Base-by-base conservation (phyloP, 2,329 filamentous ascomycete genomes). In the Pseudocercospora macadamiae region DNA sequence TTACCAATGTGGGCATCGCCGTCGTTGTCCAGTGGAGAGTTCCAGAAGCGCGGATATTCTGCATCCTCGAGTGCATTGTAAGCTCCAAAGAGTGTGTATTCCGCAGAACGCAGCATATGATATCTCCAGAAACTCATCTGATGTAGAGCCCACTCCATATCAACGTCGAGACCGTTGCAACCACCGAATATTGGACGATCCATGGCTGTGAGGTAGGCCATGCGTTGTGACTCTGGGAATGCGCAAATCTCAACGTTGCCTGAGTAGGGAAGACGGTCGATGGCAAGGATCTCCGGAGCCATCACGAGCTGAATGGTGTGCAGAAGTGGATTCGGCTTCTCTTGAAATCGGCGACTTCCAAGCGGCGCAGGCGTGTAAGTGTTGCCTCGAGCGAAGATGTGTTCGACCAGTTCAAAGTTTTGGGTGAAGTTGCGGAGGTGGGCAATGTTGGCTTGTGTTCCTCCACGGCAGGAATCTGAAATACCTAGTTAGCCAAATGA, bases 41-140 rank as follows among this genome's bases (percentile, higher is more conserved):
- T 19, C 68, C 68, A 71, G 55, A 73, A 70, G n/a, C 73, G 73
- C 10, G 80, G 80, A 53, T 68, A 72, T 42, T 81, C 73, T 19
- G 66, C 44, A 0, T 49, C 45, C 1, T 71, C 64, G 6, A 83
- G 71, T 3, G 70, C 67, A 4, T 63, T 54, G 61, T 78, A 78
- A 2, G 69, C 68, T 7, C 69, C 54, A 47, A 67, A 71, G 2
- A 82, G 68, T 0, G 76, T 73, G 19, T 68, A 65, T n/a, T 77
- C 74, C 3, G 71, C 71, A 7, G 69, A 47, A 6, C 66, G 66
- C 37, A 75, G 75, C 67, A 83, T 75, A 61, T 84, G 80, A 49
- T 78, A 76, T 45, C 78, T 78, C 72, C 83, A 84, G 73, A 83
- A 84, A 60, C 82, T 82, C 42, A 80, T 66, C 36, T 77, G 71